phyloP scores from a whole-genome alignment of 2,329 filamentous ascomycete genomes.

The Calonectria naviculata region DNA sequence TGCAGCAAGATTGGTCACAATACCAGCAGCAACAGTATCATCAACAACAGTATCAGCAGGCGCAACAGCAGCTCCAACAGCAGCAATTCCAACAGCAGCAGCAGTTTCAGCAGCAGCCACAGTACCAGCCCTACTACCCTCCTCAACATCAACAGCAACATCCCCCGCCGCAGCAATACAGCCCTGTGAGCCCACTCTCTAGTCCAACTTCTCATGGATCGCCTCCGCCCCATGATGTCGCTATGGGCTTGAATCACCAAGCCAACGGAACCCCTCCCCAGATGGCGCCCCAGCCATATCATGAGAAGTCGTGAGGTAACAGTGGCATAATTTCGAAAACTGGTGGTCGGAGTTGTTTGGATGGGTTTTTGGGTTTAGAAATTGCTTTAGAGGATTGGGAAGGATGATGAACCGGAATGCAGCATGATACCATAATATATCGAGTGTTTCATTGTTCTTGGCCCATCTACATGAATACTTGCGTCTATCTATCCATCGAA shows the following conservation, averaged over 20 bases:
- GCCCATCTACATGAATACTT: slow-evolving; percentile 10
- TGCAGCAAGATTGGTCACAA: slow-evolving; percentile 4
- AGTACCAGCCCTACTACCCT: background rate
- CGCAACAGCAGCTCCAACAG: background rate
- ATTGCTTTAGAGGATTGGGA: background rate
- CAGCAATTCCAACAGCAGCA: slow-evolving; percentile 5
- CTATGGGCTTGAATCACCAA: slow-evolving; percentile 46
- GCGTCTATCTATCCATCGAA: background rate
- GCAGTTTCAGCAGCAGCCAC: slow-evolving; percentile 9
- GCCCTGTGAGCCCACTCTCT: background rate
- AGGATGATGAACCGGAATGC: background rate
- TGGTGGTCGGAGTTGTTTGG: background rate
- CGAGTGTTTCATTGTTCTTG: slow-evolving; percentile 18
- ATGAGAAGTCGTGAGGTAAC: slow-evolving; percentile 32
- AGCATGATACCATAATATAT: slow-evolving; percentile 37
- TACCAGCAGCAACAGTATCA: slow-evolving; percentile 11
- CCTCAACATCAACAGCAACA: slow-evolving; percentile 16
- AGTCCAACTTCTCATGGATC: slow-evolving; percentile 17
- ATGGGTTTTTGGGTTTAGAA: background rate
- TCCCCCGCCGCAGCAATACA: background rate
- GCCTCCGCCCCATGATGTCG: slow-evolving; percentile 42
- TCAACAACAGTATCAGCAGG: background rate
- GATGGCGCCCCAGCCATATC: slow-evolving; percentile 28
- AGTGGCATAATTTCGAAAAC: background rate
- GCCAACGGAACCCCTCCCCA: slow-evolving; percentile 42